Percentiles rank a stretch among this genome's conserved stretches.
Evolutionary conservation across 805 yeast genomes (phyloP).

Genomic region (Lipomyces starkeyi): DNA sequence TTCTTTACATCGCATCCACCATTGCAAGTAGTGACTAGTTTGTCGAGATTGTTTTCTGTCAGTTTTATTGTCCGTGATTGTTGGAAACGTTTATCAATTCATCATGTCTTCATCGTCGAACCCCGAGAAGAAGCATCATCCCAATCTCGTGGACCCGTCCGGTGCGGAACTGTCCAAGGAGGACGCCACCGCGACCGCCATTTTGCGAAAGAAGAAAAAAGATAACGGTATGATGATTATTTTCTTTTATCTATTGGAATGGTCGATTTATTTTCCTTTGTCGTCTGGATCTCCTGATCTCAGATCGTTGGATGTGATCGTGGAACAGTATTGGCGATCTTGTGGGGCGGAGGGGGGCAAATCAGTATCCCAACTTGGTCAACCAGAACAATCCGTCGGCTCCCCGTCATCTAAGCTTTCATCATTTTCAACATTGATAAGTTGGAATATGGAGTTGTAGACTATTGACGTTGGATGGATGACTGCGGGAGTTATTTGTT

Average conservation of each 20-base stretch:
- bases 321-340: background rate
- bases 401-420: background rate
- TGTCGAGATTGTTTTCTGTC: conserved; percentile 11
- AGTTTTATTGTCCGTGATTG: conserved; percentile 8
- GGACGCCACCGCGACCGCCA: conserved; percentile 92
- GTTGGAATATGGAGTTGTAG: background rate
- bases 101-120: conserved; percentile 23
- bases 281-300: background rate
- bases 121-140: conserved; percentile 44
- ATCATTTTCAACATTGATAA: background rate
- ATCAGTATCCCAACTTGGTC: background rate
- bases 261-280: background rate
- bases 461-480: background rate
- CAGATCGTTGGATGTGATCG: background rate
- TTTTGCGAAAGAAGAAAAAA: conserved; percentile 96
- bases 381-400: background rate
- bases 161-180: conserved; percentile 65
- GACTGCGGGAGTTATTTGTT: background rate
- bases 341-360: background rate
- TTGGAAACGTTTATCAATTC: background rate
- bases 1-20: background rate
- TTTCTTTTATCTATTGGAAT: background rate
- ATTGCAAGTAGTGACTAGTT: background rate
- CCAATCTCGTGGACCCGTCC: conserved; percentile 63
- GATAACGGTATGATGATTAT: conserved; percentile 64